Percentiles rank a stretch among this genome's conserved stretches.
These are phyloP conservation scores for Aspergillus asperescens DNA, from an alignment of 495 filamentous ascomycete genomes.

Conservation along the genomic window DNA sequence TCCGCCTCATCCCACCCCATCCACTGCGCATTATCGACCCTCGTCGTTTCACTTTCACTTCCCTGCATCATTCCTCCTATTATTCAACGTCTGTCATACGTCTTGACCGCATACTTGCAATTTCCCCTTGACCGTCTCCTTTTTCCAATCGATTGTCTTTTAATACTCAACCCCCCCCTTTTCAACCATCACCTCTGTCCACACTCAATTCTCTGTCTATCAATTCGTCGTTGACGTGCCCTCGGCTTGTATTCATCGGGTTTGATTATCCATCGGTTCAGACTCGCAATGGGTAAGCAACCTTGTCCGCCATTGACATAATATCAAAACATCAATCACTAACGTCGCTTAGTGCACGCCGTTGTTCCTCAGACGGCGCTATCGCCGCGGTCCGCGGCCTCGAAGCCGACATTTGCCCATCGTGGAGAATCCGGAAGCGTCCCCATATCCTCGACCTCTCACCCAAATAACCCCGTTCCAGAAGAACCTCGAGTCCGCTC, in stretches of 20 bases:
- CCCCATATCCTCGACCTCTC: constrained; percentile 45
- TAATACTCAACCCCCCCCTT: not conserved
- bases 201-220: not conserved
- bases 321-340: not conserved
- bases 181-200: not conserved
- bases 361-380: constrained; percentile 18
- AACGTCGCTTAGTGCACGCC: constrained; percentile 31
- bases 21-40: constrained; percentile 3
- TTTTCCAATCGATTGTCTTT: not conserved
- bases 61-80: not conserved
- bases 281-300: constrained; percentile 9
- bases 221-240: not conserved
- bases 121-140: constrained; percentile 5
- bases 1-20: constrained; percentile 27
- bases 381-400: constrained; percentile 27
- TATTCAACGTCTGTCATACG: constrained; percentile 3
- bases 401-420: constrained; percentile 21
- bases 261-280: not conserved
- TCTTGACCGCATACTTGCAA: constrained; percentile 3
- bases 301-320: not conserved
- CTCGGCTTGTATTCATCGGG: not conserved
- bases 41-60: not conserved
- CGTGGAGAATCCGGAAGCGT: constrained; percentile 32
- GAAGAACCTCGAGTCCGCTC: constrained; percentile 47
- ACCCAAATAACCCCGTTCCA: constrained; percentile 54